Evolutionary conservation across 345 rosid genomes (phyloP).

Genomic region (Pistacia integerrima): DNA sequence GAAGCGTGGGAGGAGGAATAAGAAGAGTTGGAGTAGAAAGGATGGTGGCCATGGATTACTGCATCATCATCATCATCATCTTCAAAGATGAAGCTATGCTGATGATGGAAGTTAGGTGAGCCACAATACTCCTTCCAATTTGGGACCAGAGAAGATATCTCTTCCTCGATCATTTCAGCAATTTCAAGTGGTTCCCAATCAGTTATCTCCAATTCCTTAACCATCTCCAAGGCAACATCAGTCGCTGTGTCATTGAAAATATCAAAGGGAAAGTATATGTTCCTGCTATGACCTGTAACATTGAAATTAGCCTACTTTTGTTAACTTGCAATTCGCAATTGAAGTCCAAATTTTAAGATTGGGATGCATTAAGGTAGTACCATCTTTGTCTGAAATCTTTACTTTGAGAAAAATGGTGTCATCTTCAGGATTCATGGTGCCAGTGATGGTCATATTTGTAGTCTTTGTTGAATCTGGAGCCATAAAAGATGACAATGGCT

Average conservation of each 20-base stretch:
- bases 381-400: constrained; percentile 72
- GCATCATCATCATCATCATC: constrained; percentile 47
- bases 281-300: constrained; percentile 67
- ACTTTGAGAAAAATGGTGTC: constrained; percentile 86
- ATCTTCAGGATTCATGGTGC: constrained; percentile 72
- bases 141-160: constrained; percentile 69
- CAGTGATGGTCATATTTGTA: constrained; percentile 81
- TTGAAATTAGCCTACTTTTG: not conserved
- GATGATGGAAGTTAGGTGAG: constrained; percentile 32
- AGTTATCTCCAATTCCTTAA: constrained; percentile 71
- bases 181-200: constrained; percentile 79
- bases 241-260: constrained; percentile 68
- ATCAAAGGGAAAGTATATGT: constrained; percentile 83
- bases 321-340: no score
- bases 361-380: constrained; percentile 28
- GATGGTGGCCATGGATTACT: constrained; percentile 26
- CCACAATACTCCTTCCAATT: constrained; percentile 45
- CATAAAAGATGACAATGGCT: constrained; percentile 28
- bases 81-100: constrained; percentile 43
- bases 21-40: constrained; percentile 44
- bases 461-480: constrained; percentile 46
- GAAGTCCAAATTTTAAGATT: no score
- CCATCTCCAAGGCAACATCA: constrained; percentile 92
- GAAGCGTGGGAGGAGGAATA: constrained; percentile 64
- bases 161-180: constrained; percentile 79